Conservation (phyloP, 2,329 filamentous ascomycete genomes). For the Monosporascus sp. region DNA sequence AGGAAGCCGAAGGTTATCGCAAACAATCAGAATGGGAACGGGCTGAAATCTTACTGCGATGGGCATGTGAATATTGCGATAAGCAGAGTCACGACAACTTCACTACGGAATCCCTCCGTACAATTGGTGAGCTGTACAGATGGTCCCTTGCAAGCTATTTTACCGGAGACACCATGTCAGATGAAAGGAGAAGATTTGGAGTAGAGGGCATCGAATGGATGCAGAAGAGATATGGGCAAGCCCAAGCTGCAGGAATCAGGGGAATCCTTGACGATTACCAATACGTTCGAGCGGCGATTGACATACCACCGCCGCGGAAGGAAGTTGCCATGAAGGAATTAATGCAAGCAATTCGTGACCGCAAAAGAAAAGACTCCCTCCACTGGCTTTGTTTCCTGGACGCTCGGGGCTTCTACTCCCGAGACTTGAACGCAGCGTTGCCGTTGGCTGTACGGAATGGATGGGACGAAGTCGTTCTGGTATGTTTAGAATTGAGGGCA, state of each 20-base stretch:
- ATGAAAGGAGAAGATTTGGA: background rate
- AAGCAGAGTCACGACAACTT: background rate
- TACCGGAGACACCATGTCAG: background rate
- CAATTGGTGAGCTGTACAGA: background rate
- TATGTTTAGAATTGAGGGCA: constrained; percentile 8
- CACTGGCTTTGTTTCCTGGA: background rate
- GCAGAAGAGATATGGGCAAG: background rate
- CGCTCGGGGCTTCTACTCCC: background rate
- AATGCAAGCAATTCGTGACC: background rate
- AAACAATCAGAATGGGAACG: background rate
- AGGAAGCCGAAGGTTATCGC: background rate
- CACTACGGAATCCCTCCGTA: background rate
- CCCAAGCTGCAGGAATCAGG: background rate
- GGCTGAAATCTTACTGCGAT: background rate
- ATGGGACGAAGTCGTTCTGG: constrained; percentile 7
- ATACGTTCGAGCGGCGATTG: background rate
- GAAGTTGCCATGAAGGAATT: background rate
- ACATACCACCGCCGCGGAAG: background rate
- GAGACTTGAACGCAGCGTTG: constrained; percentile 2
- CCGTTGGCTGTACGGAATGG: constrained; percentile 9
- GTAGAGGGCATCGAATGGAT: background rate
- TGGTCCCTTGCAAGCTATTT: background rate
- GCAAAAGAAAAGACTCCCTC: background rate
- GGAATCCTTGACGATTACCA: background rate
- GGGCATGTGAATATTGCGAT: background rate